A percentile compares a stretch with the other conserved stretches of the same genome.
phyloP scores from a whole-genome alignment of 2,329 filamentous ascomycete genomes.

The Epichloe scottii region DNA sequence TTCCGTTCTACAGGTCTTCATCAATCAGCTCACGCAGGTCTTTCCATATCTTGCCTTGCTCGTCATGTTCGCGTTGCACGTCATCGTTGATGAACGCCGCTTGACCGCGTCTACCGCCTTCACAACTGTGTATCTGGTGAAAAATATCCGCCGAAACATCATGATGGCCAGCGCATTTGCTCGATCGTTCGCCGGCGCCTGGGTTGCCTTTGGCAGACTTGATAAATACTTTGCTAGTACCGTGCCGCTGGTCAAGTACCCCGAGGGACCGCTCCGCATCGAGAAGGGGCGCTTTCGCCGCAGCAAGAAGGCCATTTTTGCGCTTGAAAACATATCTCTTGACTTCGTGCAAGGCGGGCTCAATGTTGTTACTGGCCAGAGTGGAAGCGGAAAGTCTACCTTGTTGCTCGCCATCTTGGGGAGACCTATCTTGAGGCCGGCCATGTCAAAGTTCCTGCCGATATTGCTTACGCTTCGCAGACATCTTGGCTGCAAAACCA shows the following conservation, averaged over 20 bases:
- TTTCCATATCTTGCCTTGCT: conserved; percentile 40
- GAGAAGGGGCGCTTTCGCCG: conserved; percentile 34
- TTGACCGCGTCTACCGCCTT: conserved; percentile 46
- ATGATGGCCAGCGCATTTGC: conserved; percentile 33
- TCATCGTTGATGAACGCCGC: conserved; percentile 31
- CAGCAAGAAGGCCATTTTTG: conserved; percentile 36
- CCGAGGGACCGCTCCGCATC: conserved; percentile 35
- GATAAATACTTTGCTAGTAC: conserved; percentile 42
- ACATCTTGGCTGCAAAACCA: conserved; percentile 46
- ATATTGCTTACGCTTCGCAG: conserved; percentile 45
- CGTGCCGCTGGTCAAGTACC: conserved; percentile 33
- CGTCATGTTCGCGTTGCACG: conserved; percentile 40
- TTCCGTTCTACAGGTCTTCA: conserved; percentile 31
- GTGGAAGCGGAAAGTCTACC: conserved; percentile 45
- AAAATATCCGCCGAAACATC: conserved; percentile 39
- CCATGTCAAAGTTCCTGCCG: conserved; percentile 33
- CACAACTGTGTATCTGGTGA: conserved; percentile 41
- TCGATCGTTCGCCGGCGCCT: conserved; percentile 21
- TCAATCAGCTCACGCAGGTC: conserved; percentile 37
- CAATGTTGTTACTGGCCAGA: conserved; percentile 41
- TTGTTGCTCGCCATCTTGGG: conserved; percentile 41
- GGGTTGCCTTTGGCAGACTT: conserved; percentile 36
- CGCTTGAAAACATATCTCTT: conserved; percentile 33
- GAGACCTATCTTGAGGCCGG: conserved; percentile 39
- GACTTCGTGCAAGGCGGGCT: conserved; percentile 41